Percentiles rank a stretch among this genome's conserved stretches.
Evolutionary conservation across 129 eudicot species (phyloP).

Genomic region (Mikania micrantha): DNA sequence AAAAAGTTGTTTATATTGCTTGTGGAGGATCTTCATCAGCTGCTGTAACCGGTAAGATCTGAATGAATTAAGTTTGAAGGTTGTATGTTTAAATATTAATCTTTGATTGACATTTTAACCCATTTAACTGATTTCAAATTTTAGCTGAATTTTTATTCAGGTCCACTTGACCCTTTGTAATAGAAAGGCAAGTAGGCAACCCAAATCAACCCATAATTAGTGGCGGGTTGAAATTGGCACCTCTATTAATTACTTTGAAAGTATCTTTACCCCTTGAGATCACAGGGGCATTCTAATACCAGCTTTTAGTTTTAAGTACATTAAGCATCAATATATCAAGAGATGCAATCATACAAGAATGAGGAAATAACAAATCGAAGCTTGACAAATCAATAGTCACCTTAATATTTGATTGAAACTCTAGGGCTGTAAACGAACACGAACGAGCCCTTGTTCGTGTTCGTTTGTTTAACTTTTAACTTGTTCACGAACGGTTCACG

Average conservation of each 20-base stretch:
- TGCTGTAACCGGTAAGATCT: slow-evolving; percentile 78
- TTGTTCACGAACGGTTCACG: too few relatives aligned
- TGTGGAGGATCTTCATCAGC: slow-evolving; percentile 98
- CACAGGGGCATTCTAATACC: not conserved
- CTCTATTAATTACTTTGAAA: not conserved
- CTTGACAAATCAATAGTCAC: not conserved
- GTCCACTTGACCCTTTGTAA: not conserved
- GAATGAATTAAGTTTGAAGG: not conserved
- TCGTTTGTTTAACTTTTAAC: too few relatives aligned
- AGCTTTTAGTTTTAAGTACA: not conserved
- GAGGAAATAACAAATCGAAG: not conserved
- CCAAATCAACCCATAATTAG: not conserved
- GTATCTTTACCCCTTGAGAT: not conserved
- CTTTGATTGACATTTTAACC: not conserved
- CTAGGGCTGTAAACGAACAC: too few relatives aligned
- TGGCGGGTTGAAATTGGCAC: not conserved
- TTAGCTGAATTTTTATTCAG: not conserved
- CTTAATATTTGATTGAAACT: not conserved
- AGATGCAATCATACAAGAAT: not conserved
- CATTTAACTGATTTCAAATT: not conserved
- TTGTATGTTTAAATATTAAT: not conserved
- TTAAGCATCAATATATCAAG: not conserved
- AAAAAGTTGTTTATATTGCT: slow-evolving; percentile 66
- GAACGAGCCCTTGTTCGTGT: too few relatives aligned
- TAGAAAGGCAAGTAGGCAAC: not conserved